Percentiles rank a stretch among this genome's conserved stretches.
Evolutionary conservation across 2,329 filamentous ascomycete genomes (phyloP).

Genomic region (Helicocarpus griseus): DNA sequence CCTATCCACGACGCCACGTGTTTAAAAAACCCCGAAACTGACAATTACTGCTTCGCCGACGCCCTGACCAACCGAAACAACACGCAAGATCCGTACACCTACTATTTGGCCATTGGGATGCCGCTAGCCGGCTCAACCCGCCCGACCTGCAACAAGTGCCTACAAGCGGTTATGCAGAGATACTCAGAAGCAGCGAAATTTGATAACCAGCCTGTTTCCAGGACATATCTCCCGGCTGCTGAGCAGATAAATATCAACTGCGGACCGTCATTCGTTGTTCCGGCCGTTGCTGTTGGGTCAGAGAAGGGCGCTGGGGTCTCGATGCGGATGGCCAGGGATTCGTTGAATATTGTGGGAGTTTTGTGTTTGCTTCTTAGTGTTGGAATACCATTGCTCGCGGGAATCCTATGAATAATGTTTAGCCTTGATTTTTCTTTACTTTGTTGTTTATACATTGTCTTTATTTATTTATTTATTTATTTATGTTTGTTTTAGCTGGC

Average conservation of each 20-base stretch:
- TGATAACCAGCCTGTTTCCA: slow-evolving; percentile 54
- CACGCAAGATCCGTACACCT: slow-evolving; percentile 66
- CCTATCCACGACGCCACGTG: slow-evolving; percentile 74
- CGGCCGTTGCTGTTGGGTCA: not conserved
- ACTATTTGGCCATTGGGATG: slow-evolving; percentile 74
- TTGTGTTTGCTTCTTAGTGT: slow-evolving; percentile 3
- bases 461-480: not conserved
- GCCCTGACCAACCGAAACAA: slow-evolving; percentile 68
- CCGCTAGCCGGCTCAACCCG: slow-evolving; percentile 54
- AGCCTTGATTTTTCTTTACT: not conserved
- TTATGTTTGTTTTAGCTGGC: not conserved
- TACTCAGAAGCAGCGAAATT: slow-evolving; percentile 62
- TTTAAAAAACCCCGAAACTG: slow-evolving; percentile 55
- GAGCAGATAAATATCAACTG: slow-evolving; percentile 59
- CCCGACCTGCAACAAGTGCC: slow-evolving; percentile 68
- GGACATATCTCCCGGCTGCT: slow-evolving; percentile 63
- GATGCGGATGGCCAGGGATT: not conserved
- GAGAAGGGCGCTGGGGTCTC: not conserved
- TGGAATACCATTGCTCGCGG: not conserved
- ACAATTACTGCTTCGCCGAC: slow-evolving; percentile 69
- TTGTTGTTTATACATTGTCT: not conserved
- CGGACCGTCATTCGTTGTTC: slow-evolving; percentile 42
- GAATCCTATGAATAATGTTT: slow-evolving; percentile 3
- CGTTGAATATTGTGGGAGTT: not conserved
- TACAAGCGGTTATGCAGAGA: slow-evolving; percentile 71